phyloP scores from a whole-genome alignment of 2,329 filamentous ascomycete genomes.

The Rasamsonia emersonii region DNA sequence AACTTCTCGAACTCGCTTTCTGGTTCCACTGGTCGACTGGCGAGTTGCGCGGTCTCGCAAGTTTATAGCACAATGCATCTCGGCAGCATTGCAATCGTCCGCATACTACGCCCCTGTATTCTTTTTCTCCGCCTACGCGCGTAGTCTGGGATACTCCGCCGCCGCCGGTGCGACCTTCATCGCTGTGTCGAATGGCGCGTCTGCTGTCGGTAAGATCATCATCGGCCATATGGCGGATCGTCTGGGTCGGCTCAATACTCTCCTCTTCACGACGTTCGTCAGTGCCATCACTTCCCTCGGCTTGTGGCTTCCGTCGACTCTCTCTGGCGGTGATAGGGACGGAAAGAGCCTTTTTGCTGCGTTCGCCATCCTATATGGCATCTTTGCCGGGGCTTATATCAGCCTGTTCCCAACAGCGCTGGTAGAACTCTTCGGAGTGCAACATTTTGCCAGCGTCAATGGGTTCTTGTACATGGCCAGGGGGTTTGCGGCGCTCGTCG shows the following conservation, averaged over 20 bases:
- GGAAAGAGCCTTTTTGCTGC: conserved; percentile 18
- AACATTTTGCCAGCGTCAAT: conserved; percentile 31
- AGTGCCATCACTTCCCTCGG: conserved; percentile 20
- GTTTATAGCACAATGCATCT: conserved; percentile 28
- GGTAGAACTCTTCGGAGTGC: conserved; percentile 31
- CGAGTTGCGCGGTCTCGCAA: conserved; percentile 23
- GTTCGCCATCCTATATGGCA: conserved; percentile 26
- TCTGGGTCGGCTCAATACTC: conserved; percentile 30
- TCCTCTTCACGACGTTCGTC: conserved; percentile 23
- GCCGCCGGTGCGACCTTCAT: conserved; percentile 31
- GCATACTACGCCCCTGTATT: conserved; percentile 33
- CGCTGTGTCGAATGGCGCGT: conserved; percentile 32
- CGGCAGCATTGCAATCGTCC: conserved; percentile 28
- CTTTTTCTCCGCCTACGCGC: conserved; percentile 31
- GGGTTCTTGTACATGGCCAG: conserved; percentile 33
- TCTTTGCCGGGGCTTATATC: conserved; percentile 31
- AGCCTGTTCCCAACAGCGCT: conserved; percentile 32
- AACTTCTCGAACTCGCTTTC: conserved; percentile 9
- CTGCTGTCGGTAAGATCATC: conserved; percentile 29
- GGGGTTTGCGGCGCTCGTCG: conserved; percentile 29
- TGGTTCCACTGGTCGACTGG: conserved; percentile 26
- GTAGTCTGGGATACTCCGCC: conserved; percentile 28
- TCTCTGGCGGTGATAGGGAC: conserved; percentile 6
- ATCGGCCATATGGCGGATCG: conserved; percentile 31
- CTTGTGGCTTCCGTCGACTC: conserved; percentile 17